Percentiles rank a stretch among this genome's conserved stretches.
Evolutionary conservation across 305 asterid species (phyloP).

Genomic region (Solanum hybrid): DNA sequence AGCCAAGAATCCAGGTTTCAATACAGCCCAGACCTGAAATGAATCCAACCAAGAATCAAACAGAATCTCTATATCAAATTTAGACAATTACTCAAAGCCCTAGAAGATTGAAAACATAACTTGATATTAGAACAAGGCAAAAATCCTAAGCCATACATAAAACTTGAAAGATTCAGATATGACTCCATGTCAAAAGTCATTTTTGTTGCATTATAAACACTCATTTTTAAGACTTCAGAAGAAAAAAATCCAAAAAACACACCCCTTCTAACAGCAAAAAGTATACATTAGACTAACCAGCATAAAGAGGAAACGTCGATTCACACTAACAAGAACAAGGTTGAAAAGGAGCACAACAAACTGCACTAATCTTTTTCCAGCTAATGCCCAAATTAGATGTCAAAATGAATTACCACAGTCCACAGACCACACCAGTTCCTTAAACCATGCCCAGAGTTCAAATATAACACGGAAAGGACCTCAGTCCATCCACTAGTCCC

Average conservation of each 20-base stretch:
- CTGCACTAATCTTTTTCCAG: neutral
- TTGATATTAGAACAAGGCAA: neutral
- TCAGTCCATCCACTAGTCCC: neutral
- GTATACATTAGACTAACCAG: neutral
- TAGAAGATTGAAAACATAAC: neutral
- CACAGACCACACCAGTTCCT: neutral
- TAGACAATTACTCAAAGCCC: neutral
- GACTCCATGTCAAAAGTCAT: neutral
- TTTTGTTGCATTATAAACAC: neutral
- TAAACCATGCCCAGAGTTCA: neutral
- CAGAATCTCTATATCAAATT: neutral
- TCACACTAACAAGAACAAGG: neutral
- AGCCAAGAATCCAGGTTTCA: conserved; percentile 97
- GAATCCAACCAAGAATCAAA: conserved; percentile 9
- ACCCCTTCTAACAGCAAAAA: neutral
- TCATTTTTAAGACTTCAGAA: neutral
- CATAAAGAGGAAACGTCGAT: neutral
- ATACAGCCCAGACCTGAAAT: conserved; percentile 94
- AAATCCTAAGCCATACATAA: neutral
- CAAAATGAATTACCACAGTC: neutral
- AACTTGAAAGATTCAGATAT: neutral
- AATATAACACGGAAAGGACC: neutral
- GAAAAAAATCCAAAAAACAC: neutral
- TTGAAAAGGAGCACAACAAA: neutral
- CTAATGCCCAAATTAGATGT: neutral